Percentiles rank a stretch among this genome's conserved stretches.
Conservation (phyloP, 495 filamentous ascomycete genomes). For the Aspergillus leporis region DNA sequence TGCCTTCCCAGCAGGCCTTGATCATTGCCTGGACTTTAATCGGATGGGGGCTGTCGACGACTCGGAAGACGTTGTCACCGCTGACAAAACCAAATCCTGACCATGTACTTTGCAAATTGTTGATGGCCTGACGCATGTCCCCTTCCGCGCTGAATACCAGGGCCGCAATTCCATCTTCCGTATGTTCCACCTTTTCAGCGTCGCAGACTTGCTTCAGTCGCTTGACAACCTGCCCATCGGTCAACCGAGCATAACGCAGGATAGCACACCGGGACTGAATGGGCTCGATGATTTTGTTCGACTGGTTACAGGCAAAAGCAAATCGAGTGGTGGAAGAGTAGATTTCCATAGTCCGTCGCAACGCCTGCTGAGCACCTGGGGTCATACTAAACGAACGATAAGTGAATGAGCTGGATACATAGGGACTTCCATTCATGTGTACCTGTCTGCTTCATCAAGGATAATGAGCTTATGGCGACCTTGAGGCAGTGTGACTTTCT, state of each 20-base stretch:
- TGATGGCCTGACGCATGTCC: constrained; percentile 99
- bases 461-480: constrained; percentile 96
- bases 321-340: constrained; percentile 96
- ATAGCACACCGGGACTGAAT: constrained; percentile 96
- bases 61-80: constrained; percentile 97
- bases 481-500: constrained; percentile 92
- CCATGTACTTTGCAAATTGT: constrained; percentile 92
- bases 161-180: constrained; percentile 91
- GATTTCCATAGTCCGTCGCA: constrained; percentile 98
- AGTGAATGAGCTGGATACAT: not conserved
- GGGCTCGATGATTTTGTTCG: constrained; percentile 99
- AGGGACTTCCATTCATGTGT: not conserved
- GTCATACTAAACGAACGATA: constrained; percentile 66
- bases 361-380: constrained; percentile 89
- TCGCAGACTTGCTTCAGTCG: constrained; percentile 88
- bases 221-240: constrained; percentile 88
- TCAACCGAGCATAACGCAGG: constrained; percentile 88
- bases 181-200: constrained; percentile 82
- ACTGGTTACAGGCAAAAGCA: constrained; percentile 97
- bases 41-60: constrained; percentile 94
- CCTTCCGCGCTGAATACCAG: constrained; percentile 96
- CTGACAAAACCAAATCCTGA: constrained; percentile 98
- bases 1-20: constrained; percentile 91
- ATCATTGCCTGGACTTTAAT: constrained; percentile 98
- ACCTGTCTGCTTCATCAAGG: constrained; percentile 93